Evolutionary conservation across 768 basidiomycete species (phyloP).

Genomic region (Lactarius tabidus): DNA sequence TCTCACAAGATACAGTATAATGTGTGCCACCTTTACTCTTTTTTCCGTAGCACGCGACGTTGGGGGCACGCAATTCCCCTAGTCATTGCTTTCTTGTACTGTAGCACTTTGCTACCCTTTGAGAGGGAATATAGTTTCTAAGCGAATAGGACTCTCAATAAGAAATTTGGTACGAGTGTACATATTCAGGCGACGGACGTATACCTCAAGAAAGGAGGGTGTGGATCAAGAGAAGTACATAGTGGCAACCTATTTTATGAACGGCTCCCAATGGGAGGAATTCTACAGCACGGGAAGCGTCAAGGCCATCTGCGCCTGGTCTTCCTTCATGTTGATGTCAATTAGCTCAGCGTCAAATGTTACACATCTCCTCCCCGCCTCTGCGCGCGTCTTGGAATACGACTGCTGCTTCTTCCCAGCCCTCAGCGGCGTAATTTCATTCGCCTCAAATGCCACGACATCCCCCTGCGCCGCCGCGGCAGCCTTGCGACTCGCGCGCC

Average conservation of each 20-base stretch:
- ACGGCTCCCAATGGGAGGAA: background rate
- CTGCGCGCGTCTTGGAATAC: background rate
- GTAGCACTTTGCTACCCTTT: no score
- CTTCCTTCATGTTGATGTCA: slow-evolving; percentile 11
- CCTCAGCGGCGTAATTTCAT: slow-evolving; percentile 15
- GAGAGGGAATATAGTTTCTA: no score
- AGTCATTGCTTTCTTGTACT: no score
- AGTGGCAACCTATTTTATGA: background rate
- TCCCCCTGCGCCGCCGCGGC: background rate
- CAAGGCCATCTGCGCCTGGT: slow-evolving; percentile 5
- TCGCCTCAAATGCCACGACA: background rate
- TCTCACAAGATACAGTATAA: background rate
- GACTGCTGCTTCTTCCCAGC: background rate
- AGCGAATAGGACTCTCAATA: no score
- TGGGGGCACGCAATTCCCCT: no score
- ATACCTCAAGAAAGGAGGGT: background rate
- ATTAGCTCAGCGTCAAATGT: slow-evolving; percentile 12
- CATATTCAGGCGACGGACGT: no score
- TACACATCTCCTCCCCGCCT: background rate
- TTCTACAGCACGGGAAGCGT: slow-evolving; percentile 5
- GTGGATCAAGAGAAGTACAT: background rate
- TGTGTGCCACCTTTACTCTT: background rate
- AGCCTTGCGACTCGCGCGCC: background rate
- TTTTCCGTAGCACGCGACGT: no score
- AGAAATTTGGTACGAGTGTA: no score